Evolutionary conservation across 495 filamentous ascomycete genomes (phyloP), one percentile per base, ranked within the genome.

Genomic region (Penicillium lagena): DNA sequence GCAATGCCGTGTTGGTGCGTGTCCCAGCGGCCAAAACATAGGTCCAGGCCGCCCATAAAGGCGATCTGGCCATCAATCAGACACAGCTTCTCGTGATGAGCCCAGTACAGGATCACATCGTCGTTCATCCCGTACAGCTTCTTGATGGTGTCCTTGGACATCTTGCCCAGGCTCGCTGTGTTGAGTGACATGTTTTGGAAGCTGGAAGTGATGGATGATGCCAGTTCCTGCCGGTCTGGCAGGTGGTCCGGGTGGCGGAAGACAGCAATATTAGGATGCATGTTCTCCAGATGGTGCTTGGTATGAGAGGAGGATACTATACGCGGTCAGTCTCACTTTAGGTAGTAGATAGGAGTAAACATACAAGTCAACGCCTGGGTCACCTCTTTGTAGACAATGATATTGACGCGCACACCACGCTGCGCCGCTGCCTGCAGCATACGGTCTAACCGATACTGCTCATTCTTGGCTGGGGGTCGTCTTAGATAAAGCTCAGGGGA

Each of bases 371-470:
- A 67, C 11, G 89, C 87, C 55, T 89, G 83, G 1, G 85, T 81
- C 1, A 75, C 90, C 67, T 97, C 91, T 68, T 97, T 97, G 70
- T 97, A 97, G 12, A 97, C 89, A 42, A 96, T 91, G 38, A 97
- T 77, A 51, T 93, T 87, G 47, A 97, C 72, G 39, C 81, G 78
- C 17, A 97, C 91, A 15, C 90, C 91, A 40, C 91, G 82, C 64
- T 89, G 77, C 28, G 91, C 91, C 4, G 91, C 91, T 36, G 83
- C 85, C 53, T 84, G 75, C 32, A 97, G 79, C 88, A 97, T 87
- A 9, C 81, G 79, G 63, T 97, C 91, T 35, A 97, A 68, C 1
- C 91, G 86, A 59, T 95, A 97, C 44, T 84, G 72, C 56, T 91
- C 80, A 65, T 93, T 86, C 53, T 79, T 76, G 9, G 84, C 78